Base-by-base conservation (phyloP, 208 protist genomes). In the Acanthamoeba sp. region DNA sequence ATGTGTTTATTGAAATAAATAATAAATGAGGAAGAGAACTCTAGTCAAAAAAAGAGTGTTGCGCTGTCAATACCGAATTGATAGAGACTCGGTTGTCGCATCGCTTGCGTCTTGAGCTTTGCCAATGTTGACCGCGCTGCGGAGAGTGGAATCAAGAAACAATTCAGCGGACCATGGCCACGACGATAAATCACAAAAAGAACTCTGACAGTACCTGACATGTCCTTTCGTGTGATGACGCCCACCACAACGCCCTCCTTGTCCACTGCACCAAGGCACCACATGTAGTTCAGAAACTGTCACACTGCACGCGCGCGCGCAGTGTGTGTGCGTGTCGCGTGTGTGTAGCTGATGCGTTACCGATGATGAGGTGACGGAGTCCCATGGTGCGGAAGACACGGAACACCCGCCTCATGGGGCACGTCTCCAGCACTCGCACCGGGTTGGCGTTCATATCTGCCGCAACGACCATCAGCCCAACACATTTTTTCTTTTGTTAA, bases 371-470 rank as follows among this genome's bases (percentile, higher is more conserved):
- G 27, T 91, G 85, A 12, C 85, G 85, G n/a, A 91, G 85, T 36
- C 85, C 85, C 59, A 91, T 76, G 18, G 85, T 91, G 1, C 85
- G 85, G 85, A 91, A 91, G 52, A 91, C 59, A 34, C 85, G 85
- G 59, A 76, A 91, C 12, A 91, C 85, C 3, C 85, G 85, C 20
- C 57, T 29, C 59, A 91, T 76, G 55, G 85, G 85, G 85, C 85
- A 91, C 34, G 85, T 76, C 85, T 91, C 85, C 52, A 91, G 32
- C 29, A 91, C 85, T 45, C 38, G n/a, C 85, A 91, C 59, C 2
- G 85, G 85, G 32, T 91, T 91, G 57, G 59, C 57, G 55, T 71
- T 91, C 85, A 91, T 91, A 27, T 91, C 85, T 91, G 59, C 27
- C 5, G 5, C 59, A 40, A 84, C 42, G 1, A 29, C 40, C 24